A percentile compares a stretch with the other conserved stretches of the same genome.
These are phyloP conservation scores for Paramecium sonneborni DNA, from an alignment of 73 alveolate species.

Conservation along the genomic window DNA sequence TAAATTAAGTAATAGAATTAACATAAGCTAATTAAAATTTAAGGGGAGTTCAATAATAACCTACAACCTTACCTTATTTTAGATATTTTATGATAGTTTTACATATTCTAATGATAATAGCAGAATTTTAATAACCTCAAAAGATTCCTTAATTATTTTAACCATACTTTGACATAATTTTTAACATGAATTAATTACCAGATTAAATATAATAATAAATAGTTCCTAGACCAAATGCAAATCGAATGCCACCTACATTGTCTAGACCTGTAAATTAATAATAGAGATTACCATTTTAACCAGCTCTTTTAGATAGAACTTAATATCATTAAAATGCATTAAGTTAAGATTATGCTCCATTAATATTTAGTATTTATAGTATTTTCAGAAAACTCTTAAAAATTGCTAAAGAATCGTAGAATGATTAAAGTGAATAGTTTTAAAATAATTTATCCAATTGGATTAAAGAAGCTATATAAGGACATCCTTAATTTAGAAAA, in stretches of 20 bases:
- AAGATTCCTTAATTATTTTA: not conserved
- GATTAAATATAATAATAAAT: not conserved
- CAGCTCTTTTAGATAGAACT: not conserved
- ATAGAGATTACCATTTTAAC: not conserved
- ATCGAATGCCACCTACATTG: not conserved
- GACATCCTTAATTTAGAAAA: not conserved
- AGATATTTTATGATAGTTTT: conserved; percentile 41
- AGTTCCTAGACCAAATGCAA: not conserved
- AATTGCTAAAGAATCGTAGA: not conserved
- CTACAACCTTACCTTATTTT: not conserved
- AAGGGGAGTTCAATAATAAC: not conserved
- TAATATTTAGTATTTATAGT: not conserved
- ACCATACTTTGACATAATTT: not conserved
- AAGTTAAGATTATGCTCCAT: not conserved
- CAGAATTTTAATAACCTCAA: not conserved
- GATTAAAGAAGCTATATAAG: not conserved
- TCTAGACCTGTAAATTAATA: not conserved
- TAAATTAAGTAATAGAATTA: not conserved
- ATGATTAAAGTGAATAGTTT: not conserved
- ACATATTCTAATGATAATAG: not conserved
- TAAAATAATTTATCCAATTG: not conserved
- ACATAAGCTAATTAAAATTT: not conserved
- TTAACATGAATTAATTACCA: not conserved
- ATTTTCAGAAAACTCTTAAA: not conserved
- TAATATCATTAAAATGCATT: not conserved